phyloP scores from a whole-genome alignment of 805 yeast genomes.

The Saccharomycopsis schoenii region DNA sequence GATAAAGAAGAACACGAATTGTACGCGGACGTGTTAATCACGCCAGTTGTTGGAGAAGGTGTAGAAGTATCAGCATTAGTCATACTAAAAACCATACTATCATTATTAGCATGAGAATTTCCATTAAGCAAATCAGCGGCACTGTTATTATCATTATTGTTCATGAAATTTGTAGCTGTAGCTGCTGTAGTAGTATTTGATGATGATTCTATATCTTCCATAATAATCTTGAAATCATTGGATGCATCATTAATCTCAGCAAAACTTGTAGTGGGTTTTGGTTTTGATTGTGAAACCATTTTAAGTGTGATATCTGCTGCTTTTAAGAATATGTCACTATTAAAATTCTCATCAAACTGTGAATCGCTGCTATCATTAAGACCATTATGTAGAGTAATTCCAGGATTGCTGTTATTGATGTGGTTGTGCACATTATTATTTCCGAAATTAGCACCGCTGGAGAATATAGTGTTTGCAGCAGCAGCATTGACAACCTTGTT shows the following conservation, averaged over 20 bases:
- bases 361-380: background rate
- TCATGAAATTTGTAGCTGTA: background rate
- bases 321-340: conserved; percentile 13
- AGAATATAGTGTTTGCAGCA: background rate
- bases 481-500: background rate
- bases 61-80: background rate
- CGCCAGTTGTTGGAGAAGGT: background rate
- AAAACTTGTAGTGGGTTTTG: background rate
- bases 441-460: background rate
- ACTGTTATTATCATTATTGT: background rate
- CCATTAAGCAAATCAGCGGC: background rate
- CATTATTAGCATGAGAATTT: background rate
- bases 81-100: background rate
- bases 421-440: background rate
- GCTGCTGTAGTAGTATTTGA: background rate
- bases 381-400: background rate
- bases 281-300: conserved; percentile 13
- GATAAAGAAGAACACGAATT: background rate
- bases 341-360: conserved; percentile 1
- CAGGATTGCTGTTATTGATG: background rate
- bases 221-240: background rate
- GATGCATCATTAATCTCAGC: background rate
- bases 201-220: background rate
- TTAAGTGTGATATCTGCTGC: conserved; percentile 19
- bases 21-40: background rate